These are phyloP conservation scores for Aaosphaeria pasadenensis DNA, from an alignment of 2,329 filamentous ascomycete genomes.

Conservation along the genomic window DNA sequence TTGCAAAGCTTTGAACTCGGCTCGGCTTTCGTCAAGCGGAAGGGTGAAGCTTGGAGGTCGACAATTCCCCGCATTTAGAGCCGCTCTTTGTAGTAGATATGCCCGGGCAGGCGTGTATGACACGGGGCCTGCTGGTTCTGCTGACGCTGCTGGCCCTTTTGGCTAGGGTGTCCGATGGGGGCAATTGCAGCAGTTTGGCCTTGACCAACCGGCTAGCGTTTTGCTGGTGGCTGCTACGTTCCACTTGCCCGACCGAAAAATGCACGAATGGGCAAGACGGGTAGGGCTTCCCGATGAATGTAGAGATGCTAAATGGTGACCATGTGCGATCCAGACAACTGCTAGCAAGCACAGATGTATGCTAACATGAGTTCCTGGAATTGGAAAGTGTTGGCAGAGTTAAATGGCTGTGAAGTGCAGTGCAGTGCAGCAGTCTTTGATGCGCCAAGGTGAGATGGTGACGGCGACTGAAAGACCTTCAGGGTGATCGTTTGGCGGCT, in stretches of 20 bases:
- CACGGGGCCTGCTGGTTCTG: not conserved
- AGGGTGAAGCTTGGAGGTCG: constrained; percentile 23
- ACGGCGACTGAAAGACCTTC: too few species aligned
- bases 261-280: not conserved
- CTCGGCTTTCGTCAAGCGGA: constrained; percentile 35
- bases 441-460: too few species aligned
- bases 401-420: too few species aligned
- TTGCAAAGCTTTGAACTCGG: constrained; percentile 27
- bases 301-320: too few species aligned
- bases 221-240: constrained; percentile 15
- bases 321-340: too few species aligned
- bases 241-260: constrained; percentile 20
- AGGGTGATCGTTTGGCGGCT: too few species aligned
- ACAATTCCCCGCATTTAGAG: constrained; percentile 37
- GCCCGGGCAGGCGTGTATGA: constrained; percentile 11
- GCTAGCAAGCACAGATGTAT: too few species aligned
- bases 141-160: not conserved
- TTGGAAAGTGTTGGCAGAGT: too few species aligned
- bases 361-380: too few species aligned
- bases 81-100: constrained; percentile 7
- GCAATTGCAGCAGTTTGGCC: constrained; percentile 21
- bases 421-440: too few species aligned
- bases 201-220: constrained; percentile 20
- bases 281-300: too few species aligned
- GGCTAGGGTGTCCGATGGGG: constrained; percentile 5